These are phyloP conservation scores for Penicillium psychrofluorescens DNA, from an alignment of 495 filamentous ascomycete species.

Conservation along the genomic window DNA sequence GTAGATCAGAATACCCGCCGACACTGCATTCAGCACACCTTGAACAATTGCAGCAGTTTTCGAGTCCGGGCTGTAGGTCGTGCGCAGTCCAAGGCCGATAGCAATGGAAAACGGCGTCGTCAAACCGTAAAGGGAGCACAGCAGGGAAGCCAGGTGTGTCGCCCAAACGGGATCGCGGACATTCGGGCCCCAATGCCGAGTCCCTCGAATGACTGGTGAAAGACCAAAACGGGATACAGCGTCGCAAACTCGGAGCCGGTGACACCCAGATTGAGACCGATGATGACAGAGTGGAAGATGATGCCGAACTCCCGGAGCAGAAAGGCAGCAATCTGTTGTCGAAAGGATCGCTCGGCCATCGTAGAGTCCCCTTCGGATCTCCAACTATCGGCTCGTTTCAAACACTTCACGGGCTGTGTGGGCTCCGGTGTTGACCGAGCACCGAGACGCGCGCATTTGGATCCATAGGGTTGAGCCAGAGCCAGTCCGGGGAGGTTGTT, in stretches of 20 bases:
- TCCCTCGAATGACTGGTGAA: conserved; percentile 28
- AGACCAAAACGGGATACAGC: conserved; percentile 59
- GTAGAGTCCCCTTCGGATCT: not conserved
- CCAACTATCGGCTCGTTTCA: not conserved
- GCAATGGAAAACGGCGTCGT: conserved; percentile 29
- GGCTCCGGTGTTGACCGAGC: not conserved
- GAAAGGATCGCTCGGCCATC: conserved; percentile 12
- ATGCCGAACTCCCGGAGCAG: conserved; percentile 60
- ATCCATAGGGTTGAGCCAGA: no score
- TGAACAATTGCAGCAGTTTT: conserved; percentile 25
- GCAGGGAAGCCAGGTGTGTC: conserved; percentile 21
- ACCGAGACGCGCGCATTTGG: no score
- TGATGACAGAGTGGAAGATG: conserved; percentile 65
- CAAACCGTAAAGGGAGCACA: conserved; percentile 23
- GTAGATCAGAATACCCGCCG: conserved; percentile 26
- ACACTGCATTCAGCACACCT: conserved; percentile 25
- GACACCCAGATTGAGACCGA: conserved; percentile 62
- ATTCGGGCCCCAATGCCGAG: conserved; percentile 20
- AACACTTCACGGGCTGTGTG: not conserved
- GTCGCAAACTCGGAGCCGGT: conserved; percentile 54
- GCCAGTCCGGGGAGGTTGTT: no score
- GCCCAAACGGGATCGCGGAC: conserved; percentile 39
- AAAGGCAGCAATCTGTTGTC: conserved; percentile 28
- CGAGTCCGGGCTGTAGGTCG: conserved; percentile 19
- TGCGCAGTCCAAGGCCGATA: conserved; percentile 25